Conservation (phyloP, 208 protist genomes). For the Leptomonas seymouri region DNA sequence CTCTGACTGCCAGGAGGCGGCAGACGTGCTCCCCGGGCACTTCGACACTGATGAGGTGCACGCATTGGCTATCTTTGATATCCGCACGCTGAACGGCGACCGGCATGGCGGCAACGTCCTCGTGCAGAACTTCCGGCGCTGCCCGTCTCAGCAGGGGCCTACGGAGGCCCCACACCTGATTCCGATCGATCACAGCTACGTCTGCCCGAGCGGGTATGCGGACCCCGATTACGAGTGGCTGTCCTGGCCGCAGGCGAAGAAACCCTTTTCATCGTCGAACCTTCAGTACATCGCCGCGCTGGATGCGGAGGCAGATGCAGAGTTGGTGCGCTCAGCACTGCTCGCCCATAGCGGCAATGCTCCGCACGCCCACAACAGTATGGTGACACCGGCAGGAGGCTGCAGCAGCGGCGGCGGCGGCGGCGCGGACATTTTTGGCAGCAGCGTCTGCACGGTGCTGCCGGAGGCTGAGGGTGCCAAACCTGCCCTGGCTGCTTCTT, state of each 20-base stretch:
- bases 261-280: slow-evolving; percentile 45
- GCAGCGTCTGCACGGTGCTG: neutral
- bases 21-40: slow-evolving; percentile 57
- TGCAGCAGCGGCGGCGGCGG: neutral
- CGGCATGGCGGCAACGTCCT: slow-evolving; percentile 82
- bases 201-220: slow-evolving; percentile 70
- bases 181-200: slow-evolving; percentile 90
- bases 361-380: neutral
- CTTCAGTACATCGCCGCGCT: slow-evolving; percentile 59
- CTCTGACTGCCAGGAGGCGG: slow-evolving; percentile 53
- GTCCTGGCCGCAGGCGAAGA: slow-evolving; percentile 75
- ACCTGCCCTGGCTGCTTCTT: neutral
- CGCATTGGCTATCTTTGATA: slow-evolving; percentile 75
- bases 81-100: slow-evolving; percentile 77
- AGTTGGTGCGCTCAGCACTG: slow-evolving; percentile 45
- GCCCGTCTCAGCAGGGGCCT: neutral
- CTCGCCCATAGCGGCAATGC: slow-evolving; percentile 12
- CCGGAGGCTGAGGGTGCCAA: neutral
- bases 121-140: slow-evolving; percentile 32
- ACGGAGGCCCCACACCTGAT: slow-evolving; percentile 42
- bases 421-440: neutral
- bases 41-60: slow-evolving; percentile 71
- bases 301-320: slow-evolving; percentile 61
- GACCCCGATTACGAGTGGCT: slow-evolving; percentile 89
- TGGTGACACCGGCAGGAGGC: neutral